phyloP scores from a whole-genome alignment of 441 rosid genomes.

The Arabidopsis lyrata region DNA sequence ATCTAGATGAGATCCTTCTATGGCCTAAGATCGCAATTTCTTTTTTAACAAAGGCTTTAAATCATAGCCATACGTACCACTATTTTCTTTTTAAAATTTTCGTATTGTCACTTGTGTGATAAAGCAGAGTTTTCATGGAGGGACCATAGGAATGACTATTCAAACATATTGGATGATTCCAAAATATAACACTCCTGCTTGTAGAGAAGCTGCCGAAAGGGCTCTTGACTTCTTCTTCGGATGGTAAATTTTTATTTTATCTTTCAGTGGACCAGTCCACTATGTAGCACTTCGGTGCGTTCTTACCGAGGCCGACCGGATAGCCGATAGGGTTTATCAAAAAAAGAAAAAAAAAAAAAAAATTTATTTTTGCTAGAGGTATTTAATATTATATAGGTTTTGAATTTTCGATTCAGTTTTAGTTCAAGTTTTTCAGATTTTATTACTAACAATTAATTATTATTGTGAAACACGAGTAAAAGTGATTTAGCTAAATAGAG shows the following conservation, averaged over 20 bases:
- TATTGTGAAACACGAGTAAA: too few relatives aligned
- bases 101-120: neutral
- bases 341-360: too few relatives aligned
- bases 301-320: too few relatives aligned
- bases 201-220: constrained; percentile 40
- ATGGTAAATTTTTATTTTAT: constrained; percentile 41
- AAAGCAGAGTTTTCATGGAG: constrained; percentile 38
- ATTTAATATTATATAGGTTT: too few relatives aligned
- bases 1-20: neutral
- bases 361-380: neutral
- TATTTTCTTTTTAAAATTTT: neutral
- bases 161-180: constrained; percentile 40
- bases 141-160: constrained; percentile 41
- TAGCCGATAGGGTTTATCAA: too few relatives aligned
- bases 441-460: too few relatives aligned
- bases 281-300: too few relatives aligned
- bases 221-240: constrained; percentile 47
- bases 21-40: neutral
- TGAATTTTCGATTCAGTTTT: too few relatives aligned
- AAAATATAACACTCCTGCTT: constrained; percentile 30
- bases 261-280: too few relatives aligned
- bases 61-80: neutral
- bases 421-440: too few relatives aligned
- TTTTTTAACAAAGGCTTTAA: neutral
- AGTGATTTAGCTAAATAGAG: too few relatives aligned